Percentiles rank a stretch among this genome's conserved stretches.
Conservation (phyloP, 768 basidiomycete species). For the Pilatotrama ljubarskyi region DNA sequence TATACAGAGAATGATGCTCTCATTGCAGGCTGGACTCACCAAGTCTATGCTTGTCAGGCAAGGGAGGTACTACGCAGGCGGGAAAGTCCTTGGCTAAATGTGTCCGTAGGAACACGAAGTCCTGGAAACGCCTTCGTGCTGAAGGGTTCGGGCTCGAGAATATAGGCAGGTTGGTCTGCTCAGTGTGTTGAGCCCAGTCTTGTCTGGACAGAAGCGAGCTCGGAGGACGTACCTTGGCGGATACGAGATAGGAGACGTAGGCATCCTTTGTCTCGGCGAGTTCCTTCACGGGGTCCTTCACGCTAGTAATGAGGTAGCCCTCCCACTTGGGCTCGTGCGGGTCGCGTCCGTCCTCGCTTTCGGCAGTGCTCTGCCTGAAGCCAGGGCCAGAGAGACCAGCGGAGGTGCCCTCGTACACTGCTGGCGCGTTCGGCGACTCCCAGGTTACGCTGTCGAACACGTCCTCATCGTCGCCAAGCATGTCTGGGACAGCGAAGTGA, state of each 20-base stretch:
- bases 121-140: constrained; percentile 88
- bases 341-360: constrained; percentile 59
- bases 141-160: constrained; percentile 77
- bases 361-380: constrained; percentile 77
- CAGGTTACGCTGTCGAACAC: constrained; percentile 91
- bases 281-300: constrained; percentile 94
- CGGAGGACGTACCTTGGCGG: constrained; percentile 65
- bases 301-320: constrained; percentile 76
- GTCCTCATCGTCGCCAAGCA: constrained; percentile 87
- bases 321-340: constrained; percentile 91
- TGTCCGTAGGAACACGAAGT: constrained; percentile 92
- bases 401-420: constrained; percentile 43
- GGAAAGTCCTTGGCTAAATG: constrained; percentile 90
- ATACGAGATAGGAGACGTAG: constrained; percentile 92
- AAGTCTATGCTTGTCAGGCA: constrained; percentile 95
- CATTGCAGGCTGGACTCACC: constrained; percentile 52
- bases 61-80: constrained; percentile 95
- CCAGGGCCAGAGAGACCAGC: constrained; percentile 60
- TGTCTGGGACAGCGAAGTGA: constrained; percentile 29
- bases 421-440: constrained; percentile 69
- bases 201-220: constrained; percentile 10
- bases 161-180: constrained; percentile 85
- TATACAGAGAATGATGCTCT: neutral
- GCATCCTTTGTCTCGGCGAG: constrained; percentile 96
- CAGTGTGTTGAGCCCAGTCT: neutral